These are phyloP conservation scores for Silybum marianum DNA, from an alignment of 129 eudicot genomes.

Conservation along the genomic window DNA sequence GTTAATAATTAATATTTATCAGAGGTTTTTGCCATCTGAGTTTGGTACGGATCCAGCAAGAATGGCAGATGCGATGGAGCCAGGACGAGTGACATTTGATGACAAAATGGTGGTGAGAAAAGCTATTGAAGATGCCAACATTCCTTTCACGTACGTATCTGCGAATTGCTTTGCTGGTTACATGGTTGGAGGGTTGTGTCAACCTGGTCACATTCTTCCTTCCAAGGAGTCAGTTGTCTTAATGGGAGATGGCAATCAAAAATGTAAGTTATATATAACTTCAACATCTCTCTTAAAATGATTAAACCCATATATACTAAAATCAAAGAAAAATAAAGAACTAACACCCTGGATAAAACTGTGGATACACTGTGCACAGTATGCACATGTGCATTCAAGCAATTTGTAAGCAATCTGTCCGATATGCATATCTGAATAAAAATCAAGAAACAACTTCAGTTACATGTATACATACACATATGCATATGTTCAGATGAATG, in stretches of 20 bases:
- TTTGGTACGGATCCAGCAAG: conserved; percentile 53
- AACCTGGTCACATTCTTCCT: conserved; percentile 54
- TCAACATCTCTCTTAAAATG: not conserved
- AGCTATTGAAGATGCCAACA: conserved; percentile 49
- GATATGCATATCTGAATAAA: too few species aligned
- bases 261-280: conserved; percentile 36
- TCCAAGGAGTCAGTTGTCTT: conserved; percentile 43
- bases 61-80: conserved; percentile 50
- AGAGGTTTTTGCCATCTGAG: conserved; percentile 58
- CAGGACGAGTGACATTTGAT: conserved; percentile 53
- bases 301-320: too few species aligned
- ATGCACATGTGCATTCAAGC: too few species aligned
- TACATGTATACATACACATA: too few species aligned
- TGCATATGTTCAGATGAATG: too few species aligned
- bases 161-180: conserved; percentile 54
- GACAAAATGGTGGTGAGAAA: conserved; percentile 52
- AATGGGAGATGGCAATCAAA: conserved; percentile 54
- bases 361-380: too few species aligned
- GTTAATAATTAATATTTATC: not conserved
- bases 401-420: too few species aligned
- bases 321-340: too few species aligned
- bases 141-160: conserved; percentile 49
- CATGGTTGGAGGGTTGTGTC: conserved; percentile 57
- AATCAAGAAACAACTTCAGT: too few species aligned
- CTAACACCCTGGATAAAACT: too few species aligned